Evolutionary conservation across 2,329 filamentous ascomycete genomes (phyloP), one percentile per base, ranked within the genome.

Genomic region (Penicillium sp.): DNA sequence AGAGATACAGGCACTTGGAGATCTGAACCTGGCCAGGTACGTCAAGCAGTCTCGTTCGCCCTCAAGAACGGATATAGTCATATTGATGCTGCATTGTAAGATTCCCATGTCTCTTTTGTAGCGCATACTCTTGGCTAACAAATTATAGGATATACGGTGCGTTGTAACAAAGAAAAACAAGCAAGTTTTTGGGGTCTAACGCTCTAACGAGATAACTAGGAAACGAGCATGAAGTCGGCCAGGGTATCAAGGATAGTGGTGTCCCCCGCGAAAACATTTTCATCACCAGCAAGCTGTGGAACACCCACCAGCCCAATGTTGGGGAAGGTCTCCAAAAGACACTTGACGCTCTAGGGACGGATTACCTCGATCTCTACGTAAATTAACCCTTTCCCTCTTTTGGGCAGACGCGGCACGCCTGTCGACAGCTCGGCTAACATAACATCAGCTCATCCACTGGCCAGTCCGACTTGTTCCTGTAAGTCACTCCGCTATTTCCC

Each of bases 261-360:
- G 81, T 89, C 2, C 81, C 85, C 25, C 80, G 86, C 31, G 76
- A 80, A 52, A 75, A 88, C 65, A 82, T 89, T 68, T 89, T 83
- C 80, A 72, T 89, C 57, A 93, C 89, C 54, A 91, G 88, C 66
- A 94, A 93, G 82, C 83, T 93, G 52, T 84, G 90, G 79, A 91
- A 92, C 52, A 88, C 86, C 81, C 88, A 91, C 77, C 65, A 68
- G 23, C 25, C 56, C 8, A 85, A 88, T 76, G 80, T 82, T 56
- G 85, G 85, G 34, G 74, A 79, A 37, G 84, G 56, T 50, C 62
- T 78, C 39, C 65, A 72, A 49, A 65, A 70, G 39, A 74, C 76
- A 6, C 68, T 79, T 21, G 56, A 65, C 6, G 71, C 75, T 41
- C 68, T 78, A 9, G 65, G 66, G 21, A 65, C 75, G 7, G 64